Evolutionary conservation across 1,284 basidiomycete species (phyloP).

Genomic region (Schizophyllum amplum): DNA sequence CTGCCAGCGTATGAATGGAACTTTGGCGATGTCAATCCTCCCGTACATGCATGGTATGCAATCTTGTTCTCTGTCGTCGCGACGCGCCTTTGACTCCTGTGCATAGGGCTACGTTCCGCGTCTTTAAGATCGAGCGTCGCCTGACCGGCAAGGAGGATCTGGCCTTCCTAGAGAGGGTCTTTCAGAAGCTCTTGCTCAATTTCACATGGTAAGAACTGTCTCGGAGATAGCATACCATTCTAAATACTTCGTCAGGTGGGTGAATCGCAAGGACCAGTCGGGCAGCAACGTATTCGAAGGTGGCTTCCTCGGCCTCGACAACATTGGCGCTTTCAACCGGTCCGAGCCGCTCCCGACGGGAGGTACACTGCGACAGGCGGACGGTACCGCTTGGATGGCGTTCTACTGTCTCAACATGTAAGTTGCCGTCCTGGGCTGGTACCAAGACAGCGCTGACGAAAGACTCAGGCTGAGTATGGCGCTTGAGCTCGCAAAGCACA

Average conservation of each 20-base stretch:
- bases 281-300: constrained; percentile 98
- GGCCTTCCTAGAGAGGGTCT: constrained; percentile 92
- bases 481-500: constrained; percentile 95
- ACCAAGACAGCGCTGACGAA: constrained; percentile 5
- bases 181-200: constrained; percentile 95
- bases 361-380: constrained; percentile 87
- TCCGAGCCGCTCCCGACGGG: constrained; percentile 95
- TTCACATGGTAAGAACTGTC: constrained; percentile 74
- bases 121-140: constrained; percentile 98
- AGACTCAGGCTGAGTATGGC: constrained; percentile 84
- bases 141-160: constrained; percentile 87
- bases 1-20: constrained; percentile 99
- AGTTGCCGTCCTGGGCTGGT: constrained; percentile 16
- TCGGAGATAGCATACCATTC: not conserved
- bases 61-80: not conserved
- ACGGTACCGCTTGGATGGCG: constrained; percentile 99
- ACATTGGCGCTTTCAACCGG: constrained; percentile 97
- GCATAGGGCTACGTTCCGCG: constrained; percentile 83
- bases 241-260: constrained; percentile 60
- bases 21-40: constrained; percentile 94
- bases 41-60: constrained; percentile 87
- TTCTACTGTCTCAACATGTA: constrained; percentile 96
- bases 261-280: constrained; percentile 93
- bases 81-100: constrained; percentile 1
- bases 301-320: constrained; percentile 96